Conservation (phyloP, 2,329 filamentous ascomycete species). For the Penicillium janthinellum region DNA sequence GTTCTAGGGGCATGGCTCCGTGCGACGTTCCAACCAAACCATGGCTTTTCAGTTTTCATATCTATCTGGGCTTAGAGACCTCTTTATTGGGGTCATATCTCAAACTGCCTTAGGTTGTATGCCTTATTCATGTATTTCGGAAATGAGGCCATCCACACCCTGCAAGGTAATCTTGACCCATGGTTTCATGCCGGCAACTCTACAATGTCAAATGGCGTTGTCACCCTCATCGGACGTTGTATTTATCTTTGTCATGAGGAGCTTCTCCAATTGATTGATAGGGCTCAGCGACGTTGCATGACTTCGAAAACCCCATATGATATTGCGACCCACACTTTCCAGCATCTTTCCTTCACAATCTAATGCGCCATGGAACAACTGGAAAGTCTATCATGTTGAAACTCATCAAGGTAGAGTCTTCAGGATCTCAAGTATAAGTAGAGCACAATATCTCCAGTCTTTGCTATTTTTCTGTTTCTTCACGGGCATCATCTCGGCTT, state of each 20-base stretch:
- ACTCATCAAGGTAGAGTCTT: too few species aligned
- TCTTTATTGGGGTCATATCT: not conserved
- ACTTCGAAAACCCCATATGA: not conserved
- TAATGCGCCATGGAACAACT: not conserved
- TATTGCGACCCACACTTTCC: not conserved
- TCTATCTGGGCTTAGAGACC: not conserved
- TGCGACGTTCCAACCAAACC: not conserved
- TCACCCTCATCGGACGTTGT: not conserved
- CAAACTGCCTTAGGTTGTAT: not conserved
- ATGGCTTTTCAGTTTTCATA: not conserved
- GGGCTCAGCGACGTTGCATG: not conserved
- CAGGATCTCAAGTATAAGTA: not conserved
- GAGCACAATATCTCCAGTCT: too few species aligned
- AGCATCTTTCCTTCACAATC: not conserved
- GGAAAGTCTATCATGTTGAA: not conserved
- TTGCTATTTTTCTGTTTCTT: not conserved
- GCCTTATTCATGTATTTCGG: not conserved
- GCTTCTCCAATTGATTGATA: not conserved
- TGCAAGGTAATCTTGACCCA: not conserved
- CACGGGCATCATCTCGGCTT: not conserved
- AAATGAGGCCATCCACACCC: not conserved
- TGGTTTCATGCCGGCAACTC: not conserved
- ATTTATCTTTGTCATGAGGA: not conserved
- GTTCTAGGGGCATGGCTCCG: slow-evolving; percentile 1
- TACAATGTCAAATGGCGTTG: not conserved